Evolutionary conservation across 768 basidiomycete genomes (phyloP), one percentile per base, ranked within the genome.

Genomic region (Leccinum uliginosum): DNA sequence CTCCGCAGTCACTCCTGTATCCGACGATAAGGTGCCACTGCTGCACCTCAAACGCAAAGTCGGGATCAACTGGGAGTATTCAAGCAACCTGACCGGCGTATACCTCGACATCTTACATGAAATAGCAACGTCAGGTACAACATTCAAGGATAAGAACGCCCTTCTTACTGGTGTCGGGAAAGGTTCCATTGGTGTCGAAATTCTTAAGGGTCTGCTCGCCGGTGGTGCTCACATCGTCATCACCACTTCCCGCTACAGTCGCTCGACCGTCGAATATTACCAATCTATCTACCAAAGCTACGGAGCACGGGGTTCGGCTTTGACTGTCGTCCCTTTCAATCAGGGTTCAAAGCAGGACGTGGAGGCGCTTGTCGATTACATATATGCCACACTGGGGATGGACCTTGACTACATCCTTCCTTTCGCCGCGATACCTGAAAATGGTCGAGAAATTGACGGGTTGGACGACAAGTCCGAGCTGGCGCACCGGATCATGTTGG

Each of bases 111-210:
- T 99, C 63, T 80, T 99, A 32, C 92, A 95, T 69, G 97, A 99
- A 74, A 98, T 99, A 64, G 97, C 97, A 6, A 98, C 97, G 0
- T 93, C 96, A 5, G 97, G 97, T 12, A 98, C 95, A 1, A 95
- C 94, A 1, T 99, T 98, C 82, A 91, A 96, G 73, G 96, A 95
- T 78, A 99, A 98, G 82, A 98, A 98, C 66, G 97, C 97, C 3
- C 83, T 99, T 17, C 81, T 98, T 29, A 99, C 97, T 32, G 97
- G 97, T 67, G 97, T 98, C 52, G 97, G 97, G 51, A 96, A 93
- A 69, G 96, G 93, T 12, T 97, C 94, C 4, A 99, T 99, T 62
- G 97, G 97, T 56, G 91, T 97, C 50, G 97, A 98, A 74, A 91
- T 99, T 60, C 80, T 99, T 60, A 98, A 97, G 73, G 97, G 97